Percentiles rank a stretch among this genome's conserved stretches.
These are phyloP conservation scores for Neurospora hispaniola DNA, from an alignment of 495 filamentous ascomycete species.

Conservation along the genomic window DNA sequence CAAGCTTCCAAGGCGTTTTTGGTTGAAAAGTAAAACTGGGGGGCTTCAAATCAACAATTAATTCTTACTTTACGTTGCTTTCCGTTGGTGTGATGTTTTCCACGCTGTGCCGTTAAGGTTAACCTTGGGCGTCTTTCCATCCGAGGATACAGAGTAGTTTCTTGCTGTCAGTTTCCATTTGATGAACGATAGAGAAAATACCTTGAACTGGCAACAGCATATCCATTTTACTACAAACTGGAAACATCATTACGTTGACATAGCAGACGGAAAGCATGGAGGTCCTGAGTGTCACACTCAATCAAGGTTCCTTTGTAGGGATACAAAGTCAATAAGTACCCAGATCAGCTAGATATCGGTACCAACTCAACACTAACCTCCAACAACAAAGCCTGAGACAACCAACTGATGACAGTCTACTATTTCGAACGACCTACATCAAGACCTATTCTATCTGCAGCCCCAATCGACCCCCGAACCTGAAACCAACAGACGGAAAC, in stretches of 20 bases:
- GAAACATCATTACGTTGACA: background rate
- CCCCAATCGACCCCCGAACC: background rate
- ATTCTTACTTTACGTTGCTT: background rate
- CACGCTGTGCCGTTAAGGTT: background rate
- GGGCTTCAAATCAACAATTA: background rate
- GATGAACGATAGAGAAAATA: too few relatives aligned
- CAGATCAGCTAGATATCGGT: background rate
- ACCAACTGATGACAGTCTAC: background rate
- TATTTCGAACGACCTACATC: background rate
- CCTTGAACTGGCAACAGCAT: too few relatives aligned
- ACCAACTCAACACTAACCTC: background rate
- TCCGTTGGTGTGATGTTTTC: background rate
- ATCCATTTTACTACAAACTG: background rate
- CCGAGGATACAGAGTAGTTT: too few relatives aligned
- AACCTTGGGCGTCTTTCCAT: background rate
- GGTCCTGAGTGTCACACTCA: too few relatives aligned
- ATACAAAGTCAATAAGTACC: too few relatives aligned
- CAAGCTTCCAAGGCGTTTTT: background rate
- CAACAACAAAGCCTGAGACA: background rate
- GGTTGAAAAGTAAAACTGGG: background rate
- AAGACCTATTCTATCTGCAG: background rate
- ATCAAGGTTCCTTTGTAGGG: too few relatives aligned
- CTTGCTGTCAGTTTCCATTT: too few relatives aligned
- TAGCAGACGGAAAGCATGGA: background rate
- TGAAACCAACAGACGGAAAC: too few relatives aligned